A percentile compares a stretch with the other conserved stretches of the same genome.
phyloP scores from a whole-genome alignment of 331 rosid species.

The Stylosanthes scabra region DNA sequence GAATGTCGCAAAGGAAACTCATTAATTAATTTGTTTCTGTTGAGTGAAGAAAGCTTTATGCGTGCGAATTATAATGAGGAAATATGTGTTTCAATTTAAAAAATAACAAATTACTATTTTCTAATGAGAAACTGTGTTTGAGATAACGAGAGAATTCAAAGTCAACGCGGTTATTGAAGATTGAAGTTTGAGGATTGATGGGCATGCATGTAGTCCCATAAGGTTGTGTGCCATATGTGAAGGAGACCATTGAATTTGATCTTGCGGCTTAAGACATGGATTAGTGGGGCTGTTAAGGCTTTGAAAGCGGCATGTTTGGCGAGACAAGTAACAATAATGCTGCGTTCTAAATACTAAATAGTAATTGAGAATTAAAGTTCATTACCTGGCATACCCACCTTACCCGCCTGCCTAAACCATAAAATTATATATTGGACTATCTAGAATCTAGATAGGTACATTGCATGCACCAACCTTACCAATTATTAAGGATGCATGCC shows the following conservation, averaged over 20 bases:
- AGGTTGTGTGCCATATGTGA: constrained; percentile 37
- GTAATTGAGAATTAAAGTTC: background rate
- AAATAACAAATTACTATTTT: too few species aligned
- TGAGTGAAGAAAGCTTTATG: constrained; percentile 28
- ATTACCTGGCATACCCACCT: background rate
- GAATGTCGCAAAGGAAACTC: background rate
- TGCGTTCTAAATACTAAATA: constrained; percentile 21
- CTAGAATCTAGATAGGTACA: constrained; percentile 27
- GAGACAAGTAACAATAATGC: constrained; percentile 21
- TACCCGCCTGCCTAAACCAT: background rate
- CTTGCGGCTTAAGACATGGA: constrained; percentile 45
- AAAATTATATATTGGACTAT: background rate
- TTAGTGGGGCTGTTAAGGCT: constrained; percentile 10
- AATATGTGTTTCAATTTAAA: too few species aligned
- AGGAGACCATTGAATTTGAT: constrained; percentile 19
- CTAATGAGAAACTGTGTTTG: background rate
- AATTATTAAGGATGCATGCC: constrained; percentile 6
- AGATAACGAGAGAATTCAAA: background rate
- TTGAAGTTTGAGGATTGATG: background rate
- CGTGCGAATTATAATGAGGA: too few species aligned
- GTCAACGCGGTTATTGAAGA: background rate
- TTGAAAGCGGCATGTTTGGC: constrained; percentile 23
- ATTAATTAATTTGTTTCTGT: background rate
- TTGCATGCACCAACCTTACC: constrained; percentile 26
- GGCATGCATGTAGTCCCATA: background rate